phyloP scores from a whole-genome alignment of 306 rosid species.

The Lathyrus sativus region DNA sequence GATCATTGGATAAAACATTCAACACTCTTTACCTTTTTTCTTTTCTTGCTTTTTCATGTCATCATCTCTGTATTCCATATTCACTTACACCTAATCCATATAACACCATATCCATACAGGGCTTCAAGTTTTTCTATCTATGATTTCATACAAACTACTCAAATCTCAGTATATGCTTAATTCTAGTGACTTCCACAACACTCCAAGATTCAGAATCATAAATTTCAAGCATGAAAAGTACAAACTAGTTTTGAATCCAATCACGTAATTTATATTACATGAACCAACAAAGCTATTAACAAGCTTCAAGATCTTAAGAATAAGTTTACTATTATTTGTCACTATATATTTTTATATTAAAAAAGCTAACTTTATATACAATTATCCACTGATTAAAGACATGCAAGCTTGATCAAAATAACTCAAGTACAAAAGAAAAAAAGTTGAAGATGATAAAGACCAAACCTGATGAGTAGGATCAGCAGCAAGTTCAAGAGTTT shows the following conservation, averaged over 20 bases:
- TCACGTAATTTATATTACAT: neutral
- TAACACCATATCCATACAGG: no score
- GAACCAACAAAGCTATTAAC: neutral
- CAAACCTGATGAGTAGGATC: constrained; percentile 57
- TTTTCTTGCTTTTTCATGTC: no score
- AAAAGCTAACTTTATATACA: neutral
- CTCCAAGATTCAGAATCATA: neutral
- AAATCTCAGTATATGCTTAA: no score
- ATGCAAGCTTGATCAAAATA: constrained; percentile 10
- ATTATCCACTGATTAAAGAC: constrained; percentile 14
- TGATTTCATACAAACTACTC: no score
- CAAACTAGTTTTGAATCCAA: neutral
- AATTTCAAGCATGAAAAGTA: neutral
- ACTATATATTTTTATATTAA: no score
- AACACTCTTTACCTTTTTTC: neutral
- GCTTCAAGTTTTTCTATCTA: no score
- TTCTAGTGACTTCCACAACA: no score
- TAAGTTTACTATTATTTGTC: neutral
- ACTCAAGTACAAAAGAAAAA: neutral
- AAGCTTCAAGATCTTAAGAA: neutral
- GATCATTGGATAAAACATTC: constrained; percentile 5
- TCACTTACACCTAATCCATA: no score
- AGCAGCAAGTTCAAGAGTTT: constrained; percentile 40
- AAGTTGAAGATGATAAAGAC: constrained; percentile 37
- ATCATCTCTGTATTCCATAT: no score